phyloP scores from a whole-genome alignment of 495 filamentous ascomycete species.

The Podospora pseudopauciseta region DNA sequence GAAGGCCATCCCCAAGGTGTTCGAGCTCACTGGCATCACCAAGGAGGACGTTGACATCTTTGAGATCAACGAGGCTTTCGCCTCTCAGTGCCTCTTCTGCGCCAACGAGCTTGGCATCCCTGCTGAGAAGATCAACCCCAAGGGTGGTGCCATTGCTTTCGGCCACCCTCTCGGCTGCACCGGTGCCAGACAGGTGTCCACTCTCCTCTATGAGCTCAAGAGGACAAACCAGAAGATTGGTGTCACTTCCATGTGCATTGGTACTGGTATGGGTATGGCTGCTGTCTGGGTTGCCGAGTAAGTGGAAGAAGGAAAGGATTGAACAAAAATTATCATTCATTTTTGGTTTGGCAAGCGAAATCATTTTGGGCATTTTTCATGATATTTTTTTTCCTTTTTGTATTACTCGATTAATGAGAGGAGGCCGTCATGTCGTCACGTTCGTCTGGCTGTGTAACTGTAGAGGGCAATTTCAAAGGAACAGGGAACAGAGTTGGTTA shows the following conservation, averaged over 20 bases:
- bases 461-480: neutral
- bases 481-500: neutral
- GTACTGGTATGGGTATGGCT: slow-evolving; percentile 91
- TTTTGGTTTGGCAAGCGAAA: neutral
- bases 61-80: slow-evolving; percentile 99
- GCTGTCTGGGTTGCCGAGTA: slow-evolving; percentile 78
- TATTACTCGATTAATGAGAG: slow-evolving; percentile 1
- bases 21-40: slow-evolving; percentile 77
- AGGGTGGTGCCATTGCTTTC: slow-evolving; percentile 98
- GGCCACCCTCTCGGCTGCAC: slow-evolving; percentile 96
- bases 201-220: slow-evolving; percentile 81
- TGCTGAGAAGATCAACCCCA: slow-evolving; percentile 84
- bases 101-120: slow-evolving; percentile 81
- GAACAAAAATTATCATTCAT: neutral
- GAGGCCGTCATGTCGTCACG: neutral
- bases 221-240: slow-evolving; percentile 79
- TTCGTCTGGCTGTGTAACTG: neutral
- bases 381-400: neutral
- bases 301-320: neutral
- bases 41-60: slow-evolving; percentile 94
- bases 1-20: slow-evolving; percentile 90
- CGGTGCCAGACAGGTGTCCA: slow-evolving; percentile 88
- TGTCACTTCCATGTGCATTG: slow-evolving; percentile 94
- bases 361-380: slow-evolving; percentile 4
- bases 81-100: slow-evolving; percentile 92